Percentiles rank a stretch among this genome's conserved stretches.
These are phyloP conservation scores for Cyberlindnera xishuangbannaensis DNA, from an alignment of 805 yeast species.

Conservation along the genomic window DNA sequence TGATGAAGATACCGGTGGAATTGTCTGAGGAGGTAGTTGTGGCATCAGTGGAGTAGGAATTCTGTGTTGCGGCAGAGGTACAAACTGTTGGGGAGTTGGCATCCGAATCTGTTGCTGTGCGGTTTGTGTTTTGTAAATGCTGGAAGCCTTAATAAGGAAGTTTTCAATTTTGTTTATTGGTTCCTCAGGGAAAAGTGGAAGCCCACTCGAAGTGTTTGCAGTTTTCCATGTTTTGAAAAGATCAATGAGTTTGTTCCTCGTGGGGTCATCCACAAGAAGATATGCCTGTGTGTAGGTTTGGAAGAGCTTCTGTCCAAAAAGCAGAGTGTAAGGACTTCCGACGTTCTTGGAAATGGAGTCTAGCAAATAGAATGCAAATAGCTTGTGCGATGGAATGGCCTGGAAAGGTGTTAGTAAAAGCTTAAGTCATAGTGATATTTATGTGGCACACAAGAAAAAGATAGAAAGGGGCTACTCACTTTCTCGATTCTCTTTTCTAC, in stretches of 20 bases:
- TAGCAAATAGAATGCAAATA: constrained; percentile 75
- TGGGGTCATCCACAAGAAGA: constrained; percentile 69
- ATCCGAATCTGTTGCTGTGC: too few species aligned
- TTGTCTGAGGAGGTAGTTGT: too few species aligned
- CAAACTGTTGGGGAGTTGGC: too few species aligned
- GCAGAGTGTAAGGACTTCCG: constrained; percentile 82
- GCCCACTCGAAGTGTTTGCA: constrained; percentile 53
- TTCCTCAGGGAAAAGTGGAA: constrained; percentile 66
- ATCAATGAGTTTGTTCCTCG: constrained; percentile 66
- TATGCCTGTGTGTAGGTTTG: constrained; percentile 71
- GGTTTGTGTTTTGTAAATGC: constrained; percentile 32
- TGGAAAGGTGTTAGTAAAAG: constrained; percentile 17
- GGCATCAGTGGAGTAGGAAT: too few species aligned
- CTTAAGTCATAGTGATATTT: not conserved
- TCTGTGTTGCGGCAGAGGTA: too few species aligned
- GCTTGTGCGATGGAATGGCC: constrained; percentile 78
- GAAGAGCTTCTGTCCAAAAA: constrained; percentile 66
- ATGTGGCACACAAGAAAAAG: too few species aligned
- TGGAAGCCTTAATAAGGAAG: constrained; percentile 60
- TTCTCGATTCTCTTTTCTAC: constrained; percentile 68
- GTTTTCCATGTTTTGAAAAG: constrained; percentile 86
- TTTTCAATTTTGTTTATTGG: constrained; percentile 68
- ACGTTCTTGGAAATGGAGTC: constrained; percentile 91
- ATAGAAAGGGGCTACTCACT: constrained; percentile 26
- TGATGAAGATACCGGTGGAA: constrained; percentile 14